These are phyloP conservation scores for Cruciata laevipes DNA, from an alignment of 257 asterid species.

Conservation along the genomic window DNA sequence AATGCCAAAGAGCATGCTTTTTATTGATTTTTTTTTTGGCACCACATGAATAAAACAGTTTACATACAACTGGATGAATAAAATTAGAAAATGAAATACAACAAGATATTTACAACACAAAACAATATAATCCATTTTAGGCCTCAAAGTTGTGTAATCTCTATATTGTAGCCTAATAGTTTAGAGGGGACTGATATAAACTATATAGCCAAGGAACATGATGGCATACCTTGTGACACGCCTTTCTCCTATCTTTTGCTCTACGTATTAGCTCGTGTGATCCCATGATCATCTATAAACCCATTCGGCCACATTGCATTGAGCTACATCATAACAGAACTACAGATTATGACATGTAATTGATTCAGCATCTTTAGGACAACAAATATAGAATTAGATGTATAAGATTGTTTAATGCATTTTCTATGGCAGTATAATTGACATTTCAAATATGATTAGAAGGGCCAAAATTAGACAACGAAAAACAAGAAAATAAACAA, in stretches of 20 bases:
- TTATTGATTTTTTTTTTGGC: not conserved
- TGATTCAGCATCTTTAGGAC: not conserved
- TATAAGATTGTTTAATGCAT: not conserved
- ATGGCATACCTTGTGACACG: constrained; percentile 44
- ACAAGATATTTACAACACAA: not conserved
- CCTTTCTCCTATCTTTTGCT: constrained; percentile 75
- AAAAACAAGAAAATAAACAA: too few species aligned
- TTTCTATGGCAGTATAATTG: not conserved
- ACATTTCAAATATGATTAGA: too few species aligned
- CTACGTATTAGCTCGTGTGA: constrained; percentile 70
- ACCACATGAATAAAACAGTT: not conserved
- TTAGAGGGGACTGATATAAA: not conserved
- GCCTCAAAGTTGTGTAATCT: not conserved
- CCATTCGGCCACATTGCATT: constrained; percentile 90
- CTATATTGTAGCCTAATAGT: not conserved
- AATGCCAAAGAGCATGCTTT: not conserved
- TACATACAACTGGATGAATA: not conserved
- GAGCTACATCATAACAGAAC: constrained; percentile 46
- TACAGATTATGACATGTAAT: not conserved
- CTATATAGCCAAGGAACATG: not conserved
- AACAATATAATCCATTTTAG: not conserved
- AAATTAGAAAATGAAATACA: not conserved
- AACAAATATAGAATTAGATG: not conserved
- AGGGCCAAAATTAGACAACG: too few species aligned
- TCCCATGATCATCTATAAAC: constrained; percentile 71